phyloP scores from a whole-genome alignment of 2,329 filamentous ascomycete genomes.

The Helicocarpus griseus region DNA sequence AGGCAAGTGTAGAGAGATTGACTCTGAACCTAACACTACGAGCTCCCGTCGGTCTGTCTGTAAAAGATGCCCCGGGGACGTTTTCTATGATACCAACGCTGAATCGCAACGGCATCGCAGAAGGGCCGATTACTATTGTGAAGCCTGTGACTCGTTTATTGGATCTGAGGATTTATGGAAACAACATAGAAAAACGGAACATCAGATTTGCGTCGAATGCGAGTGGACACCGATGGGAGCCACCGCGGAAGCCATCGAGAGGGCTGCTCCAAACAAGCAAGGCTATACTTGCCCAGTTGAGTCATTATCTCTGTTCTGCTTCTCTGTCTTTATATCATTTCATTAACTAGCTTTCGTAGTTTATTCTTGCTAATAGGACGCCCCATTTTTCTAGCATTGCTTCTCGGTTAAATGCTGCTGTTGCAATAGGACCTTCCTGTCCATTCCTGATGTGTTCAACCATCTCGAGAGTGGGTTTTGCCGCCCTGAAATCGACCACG shows the following conservation, averaged over 20 bases:
- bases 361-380: too few relatives aligned
- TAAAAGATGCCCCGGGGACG: conserved; percentile 5
- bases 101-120: conserved; percentile 14
- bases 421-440: conserved; percentile 12
- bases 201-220: background rate
- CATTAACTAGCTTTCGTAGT: too few relatives aligned
- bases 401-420: conserved; percentile 10
- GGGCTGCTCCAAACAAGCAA: too few relatives aligned
- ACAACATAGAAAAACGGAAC: background rate
- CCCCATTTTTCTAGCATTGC: background rate
- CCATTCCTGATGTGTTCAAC: conserved; percentile 14
- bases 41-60: conserved; percentile 9
- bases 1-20: background rate
- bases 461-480: conserved; percentile 14
- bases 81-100: conserved; percentile 12
- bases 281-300: too few relatives aligned
- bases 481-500: conserved; percentile 8
- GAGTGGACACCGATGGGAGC: too few relatives aligned
- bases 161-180: background rate
- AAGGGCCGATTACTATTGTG: conserved; percentile 13
- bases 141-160: conserved; percentile 15
- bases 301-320: background rate
- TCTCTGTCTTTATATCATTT: background rate
- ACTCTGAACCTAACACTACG: too few relatives aligned
- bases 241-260: too few relatives aligned